phyloP scores from a whole-genome alignment of 129 eudicot genomes.

The Saposhnikovia divaricata region DNA sequence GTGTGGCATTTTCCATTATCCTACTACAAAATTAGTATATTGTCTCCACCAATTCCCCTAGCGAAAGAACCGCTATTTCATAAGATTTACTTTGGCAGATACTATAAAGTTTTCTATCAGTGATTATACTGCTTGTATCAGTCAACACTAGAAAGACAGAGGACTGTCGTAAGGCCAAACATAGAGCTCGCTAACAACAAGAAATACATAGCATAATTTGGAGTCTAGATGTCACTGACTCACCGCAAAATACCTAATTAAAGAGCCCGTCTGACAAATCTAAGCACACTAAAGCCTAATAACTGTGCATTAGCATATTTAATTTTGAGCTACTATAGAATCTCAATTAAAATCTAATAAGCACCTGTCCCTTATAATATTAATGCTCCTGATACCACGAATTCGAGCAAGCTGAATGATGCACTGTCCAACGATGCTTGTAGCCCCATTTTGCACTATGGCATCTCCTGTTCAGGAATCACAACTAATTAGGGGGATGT shows the following conservation, averaged over 20 bases:
- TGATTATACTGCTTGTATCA: not conserved
- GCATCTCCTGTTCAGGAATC: conserved; percentile 52
- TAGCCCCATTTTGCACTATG: conserved; percentile 96
- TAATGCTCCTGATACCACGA: conserved; percentile 70
- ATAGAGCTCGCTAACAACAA: not conserved
- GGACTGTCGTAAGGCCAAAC: not conserved
- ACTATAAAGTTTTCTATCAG: not conserved
- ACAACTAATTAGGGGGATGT: conserved; percentile 14
- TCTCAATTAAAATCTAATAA: conserved; percentile 2
- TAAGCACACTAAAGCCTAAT: not conserved
- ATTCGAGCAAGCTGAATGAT: conserved; percentile 78
- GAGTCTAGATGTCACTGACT: not conserved
- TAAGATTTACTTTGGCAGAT: not conserved
- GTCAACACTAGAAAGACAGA: not conserved
- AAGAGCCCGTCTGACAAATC: not conserved
- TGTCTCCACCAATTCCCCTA: not conserved
- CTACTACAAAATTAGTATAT: not conserved
- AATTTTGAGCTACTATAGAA: not conserved
- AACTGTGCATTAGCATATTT: not conserved
- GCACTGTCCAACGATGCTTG: conserved; percentile 97
- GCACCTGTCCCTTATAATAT: conserved; percentile 90
- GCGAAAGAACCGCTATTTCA: not conserved
- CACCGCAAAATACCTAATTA: not conserved
- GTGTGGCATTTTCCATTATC: not conserved
- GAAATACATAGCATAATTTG: not conserved